Conservation (phyloP, 1,139 yeast species). For the Sugiyamaella grinbergsii region DNA sequence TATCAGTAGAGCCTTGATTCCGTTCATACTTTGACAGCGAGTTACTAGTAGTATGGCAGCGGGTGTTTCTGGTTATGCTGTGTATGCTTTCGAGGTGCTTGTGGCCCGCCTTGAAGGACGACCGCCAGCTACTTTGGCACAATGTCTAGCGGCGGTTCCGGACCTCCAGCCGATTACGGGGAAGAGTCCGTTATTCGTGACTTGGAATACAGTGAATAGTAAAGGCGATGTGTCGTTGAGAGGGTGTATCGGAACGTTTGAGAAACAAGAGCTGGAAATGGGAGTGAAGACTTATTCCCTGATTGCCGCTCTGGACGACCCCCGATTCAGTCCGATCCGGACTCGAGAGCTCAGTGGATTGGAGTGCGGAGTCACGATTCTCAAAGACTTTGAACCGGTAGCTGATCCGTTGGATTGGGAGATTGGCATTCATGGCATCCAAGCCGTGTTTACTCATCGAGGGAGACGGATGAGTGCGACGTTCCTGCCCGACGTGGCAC, state of each 20-base stretch:
- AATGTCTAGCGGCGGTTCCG: slow-evolving; percentile 28
- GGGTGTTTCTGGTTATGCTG: slow-evolving; percentile 40
- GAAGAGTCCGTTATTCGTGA: slow-evolving; percentile 68
- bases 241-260: slow-evolving; percentile 94
- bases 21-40: not conserved
- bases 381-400: slow-evolving; percentile 60
- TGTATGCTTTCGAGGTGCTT: slow-evolving; percentile 47
- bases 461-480: slow-evolving; percentile 60
- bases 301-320: slow-evolving; percentile 73
- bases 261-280: slow-evolving; percentile 48
- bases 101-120: slow-evolving; percentile 40
- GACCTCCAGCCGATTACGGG: slow-evolving; percentile 16
- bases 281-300: slow-evolving; percentile 68
- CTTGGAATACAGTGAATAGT: slow-evolving; percentile 64
- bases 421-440: slow-evolving; percentile 80
- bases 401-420: slow-evolving; percentile 67
- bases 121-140: slow-evolving; percentile 28
- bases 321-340: slow-evolving; percentile 71
- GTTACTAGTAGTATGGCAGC: slow-evolving; percentile 7
- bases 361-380: slow-evolving; percentile 61
- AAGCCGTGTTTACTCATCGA: slow-evolving; percentile 51
- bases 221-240: slow-evolving; percentile 55
- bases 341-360: slow-evolving; percentile 55
- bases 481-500: slow-evolving; percentile 86
- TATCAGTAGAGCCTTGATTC: not conserved